Percentiles rank a stretch among this genome's conserved stretches.
Conservation (phyloP, 1,139 yeast species). For the Yamadazyma spencermartinsiae region DNA sequence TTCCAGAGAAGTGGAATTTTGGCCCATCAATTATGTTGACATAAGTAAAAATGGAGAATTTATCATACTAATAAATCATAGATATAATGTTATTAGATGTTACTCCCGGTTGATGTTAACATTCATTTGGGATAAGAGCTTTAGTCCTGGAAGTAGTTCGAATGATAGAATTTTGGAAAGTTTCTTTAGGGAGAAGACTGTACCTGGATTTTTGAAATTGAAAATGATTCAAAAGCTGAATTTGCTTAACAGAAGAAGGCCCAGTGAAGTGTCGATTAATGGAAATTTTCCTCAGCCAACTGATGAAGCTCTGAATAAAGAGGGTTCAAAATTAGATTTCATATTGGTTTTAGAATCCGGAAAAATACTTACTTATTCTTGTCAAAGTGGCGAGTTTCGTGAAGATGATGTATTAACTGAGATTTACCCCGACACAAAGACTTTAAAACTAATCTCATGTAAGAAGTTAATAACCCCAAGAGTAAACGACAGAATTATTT, state of each 20-base stretch:
- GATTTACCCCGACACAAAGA: conserved; percentile 20
- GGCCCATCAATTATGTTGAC: conserved; percentile 69
- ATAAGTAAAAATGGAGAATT: conserved; percentile 62
- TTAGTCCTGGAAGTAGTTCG: neutral
- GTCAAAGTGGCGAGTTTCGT: conserved; percentile 45
- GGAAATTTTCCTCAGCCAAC: conserved; percentile 32
- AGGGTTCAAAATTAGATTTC: conserved; percentile 27
- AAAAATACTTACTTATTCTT: conserved; percentile 45
- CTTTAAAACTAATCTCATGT: conserved; percentile 45
- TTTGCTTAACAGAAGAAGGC: conserved; percentile 20
- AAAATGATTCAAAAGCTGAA: conserved; percentile 33
- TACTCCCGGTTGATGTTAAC: conserved; percentile 55
- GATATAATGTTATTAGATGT: conserved; percentile 52
- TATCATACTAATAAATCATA: conserved; percentile 57
- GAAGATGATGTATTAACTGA: conserved; percentile 24
- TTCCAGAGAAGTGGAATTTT: conserved; percentile 33
- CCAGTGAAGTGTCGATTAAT: conserved; percentile 33
- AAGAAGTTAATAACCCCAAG: conserved; percentile 66
- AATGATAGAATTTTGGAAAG: conserved; percentile 48
- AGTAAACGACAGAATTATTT: conserved; percentile 69
- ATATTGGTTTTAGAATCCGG: conserved; percentile 45
- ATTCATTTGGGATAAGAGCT: conserved; percentile 50
- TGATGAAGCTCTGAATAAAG: neutral
- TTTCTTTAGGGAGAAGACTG: conserved; percentile 58
- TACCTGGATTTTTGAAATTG: conserved; percentile 50